A percentile compares a stretch with the other conserved stretches of the same genome.
Conservation (phyloP, 345 rosid genomes). For the Aquilaria yunnanensis region DNA sequence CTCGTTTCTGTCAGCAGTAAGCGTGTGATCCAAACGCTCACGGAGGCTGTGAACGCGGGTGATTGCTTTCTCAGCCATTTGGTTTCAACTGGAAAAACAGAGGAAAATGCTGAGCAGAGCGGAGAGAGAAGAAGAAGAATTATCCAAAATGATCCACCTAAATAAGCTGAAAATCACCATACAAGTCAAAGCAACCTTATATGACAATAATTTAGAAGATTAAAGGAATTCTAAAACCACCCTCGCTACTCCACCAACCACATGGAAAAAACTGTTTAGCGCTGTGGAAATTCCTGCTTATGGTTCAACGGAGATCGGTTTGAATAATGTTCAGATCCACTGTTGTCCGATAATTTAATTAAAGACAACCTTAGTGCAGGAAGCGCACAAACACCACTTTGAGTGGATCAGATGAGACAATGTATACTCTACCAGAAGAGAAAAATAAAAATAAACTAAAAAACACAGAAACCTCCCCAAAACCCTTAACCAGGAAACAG, state of each 20-base stretch:
- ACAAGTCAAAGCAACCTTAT: slow-evolving; percentile 14
- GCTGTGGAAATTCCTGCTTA: slow-evolving; percentile 1
- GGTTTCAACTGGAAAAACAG: slow-evolving; percentile 12
- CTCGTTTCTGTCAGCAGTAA: slow-evolving; percentile 53
- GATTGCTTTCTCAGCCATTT: slow-evolving; percentile 44
- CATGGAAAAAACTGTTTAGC: background rate
- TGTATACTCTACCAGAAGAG: background rate
- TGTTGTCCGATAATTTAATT: background rate
- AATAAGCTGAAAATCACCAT: slow-evolving; percentile 13
- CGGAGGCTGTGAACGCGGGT: slow-evolving; percentile 71
- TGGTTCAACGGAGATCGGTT: slow-evolving; percentile 8
- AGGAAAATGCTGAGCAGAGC: background rate
- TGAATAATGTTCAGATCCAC: background rate
- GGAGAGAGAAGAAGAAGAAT: background rate
- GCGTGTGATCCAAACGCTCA: slow-evolving; percentile 76
- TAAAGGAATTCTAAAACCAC: slow-evolving; percentile 18
- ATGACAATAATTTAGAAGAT: slow-evolving; percentile 17
- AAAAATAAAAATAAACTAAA: no score
- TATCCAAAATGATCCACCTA: slow-evolving; percentile 3
- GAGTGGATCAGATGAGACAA: slow-evolving; percentile 2
- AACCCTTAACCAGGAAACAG: background rate
- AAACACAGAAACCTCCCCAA: slow-evolving; percentile 1
- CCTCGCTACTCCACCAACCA: slow-evolving; percentile 21
- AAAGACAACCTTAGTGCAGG: background rate
- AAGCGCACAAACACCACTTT: background rate